Conservation (phyloP, 2,329 filamentous ascomycete genomes). For the Dactylonectria macrodidyma region DNA sequence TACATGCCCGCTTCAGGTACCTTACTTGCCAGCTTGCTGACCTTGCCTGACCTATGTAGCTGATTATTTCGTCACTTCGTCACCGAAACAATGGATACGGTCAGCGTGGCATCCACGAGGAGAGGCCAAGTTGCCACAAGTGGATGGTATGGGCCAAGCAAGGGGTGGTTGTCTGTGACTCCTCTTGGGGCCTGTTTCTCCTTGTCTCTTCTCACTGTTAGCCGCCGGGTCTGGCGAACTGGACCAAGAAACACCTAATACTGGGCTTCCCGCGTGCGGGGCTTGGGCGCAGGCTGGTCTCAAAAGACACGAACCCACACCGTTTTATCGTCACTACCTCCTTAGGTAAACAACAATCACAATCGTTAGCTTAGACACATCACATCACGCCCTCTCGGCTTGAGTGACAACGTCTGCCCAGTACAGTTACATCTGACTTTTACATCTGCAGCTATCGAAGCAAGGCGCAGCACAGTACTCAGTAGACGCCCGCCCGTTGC, state of each 20-base stretch:
- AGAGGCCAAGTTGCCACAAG: conserved; percentile 22
- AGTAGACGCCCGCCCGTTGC: conserved; percentile 19
- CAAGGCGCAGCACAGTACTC: conserved; percentile 8
- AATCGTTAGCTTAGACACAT: background rate
- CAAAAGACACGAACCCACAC: background rate
- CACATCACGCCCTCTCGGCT: background rate
- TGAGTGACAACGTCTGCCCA: conserved; percentile 5
- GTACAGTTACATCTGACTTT: background rate
- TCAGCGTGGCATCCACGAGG: conserved; percentile 27
- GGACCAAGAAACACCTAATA: background rate
- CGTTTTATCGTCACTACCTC: background rate
- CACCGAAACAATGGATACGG: conserved; percentile 22
- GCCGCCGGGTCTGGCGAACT: conserved; percentile 1
- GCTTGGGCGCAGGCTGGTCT: background rate
- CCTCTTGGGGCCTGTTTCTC: too few relatives aligned
- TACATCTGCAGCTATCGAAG: background rate
- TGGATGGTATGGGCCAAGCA: conserved; percentile 18
- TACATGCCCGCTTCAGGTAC: background rate
- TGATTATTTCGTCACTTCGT: conserved; percentile 21
- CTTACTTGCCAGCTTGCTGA: background rate
- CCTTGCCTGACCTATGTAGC: conserved; percentile 8
- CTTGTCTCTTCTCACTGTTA: conserved; percentile 4
- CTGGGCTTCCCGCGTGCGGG: background rate
- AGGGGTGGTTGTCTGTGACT: background rate
- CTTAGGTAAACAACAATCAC: background rate